Conservation (phyloP, 768 basidiomycete genomes). For the Dictyophora rubrovolvata region DNA sequence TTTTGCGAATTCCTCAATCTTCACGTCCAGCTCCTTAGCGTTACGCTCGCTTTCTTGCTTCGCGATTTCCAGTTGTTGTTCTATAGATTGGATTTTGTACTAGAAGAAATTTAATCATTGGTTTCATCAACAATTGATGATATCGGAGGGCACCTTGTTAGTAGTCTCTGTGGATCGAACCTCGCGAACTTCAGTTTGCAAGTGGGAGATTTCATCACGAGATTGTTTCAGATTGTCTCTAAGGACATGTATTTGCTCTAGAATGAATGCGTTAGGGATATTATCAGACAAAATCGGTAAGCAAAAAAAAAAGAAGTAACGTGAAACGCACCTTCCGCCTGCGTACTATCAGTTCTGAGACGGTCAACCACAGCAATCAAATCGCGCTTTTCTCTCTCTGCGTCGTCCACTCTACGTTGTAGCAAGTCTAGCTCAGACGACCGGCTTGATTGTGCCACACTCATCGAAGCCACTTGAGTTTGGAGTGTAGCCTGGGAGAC, state of each 20-base stretch:
- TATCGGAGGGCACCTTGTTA: slow-evolving; percentile 43
- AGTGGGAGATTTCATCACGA: slow-evolving; percentile 56
- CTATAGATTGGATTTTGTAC: slow-evolving; percentile 80
- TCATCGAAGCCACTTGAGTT: slow-evolving; percentile 45
- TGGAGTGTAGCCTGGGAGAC: slow-evolving; percentile 38
- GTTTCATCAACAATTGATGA: not conserved
- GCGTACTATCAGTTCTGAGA: slow-evolving; percentile 62
- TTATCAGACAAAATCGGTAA: slow-evolving; percentile 6
- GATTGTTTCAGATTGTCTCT: slow-evolving; percentile 63
- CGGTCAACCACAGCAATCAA: slow-evolving; percentile 75
- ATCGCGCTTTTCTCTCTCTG: slow-evolving; percentile 85
- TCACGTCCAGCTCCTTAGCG: slow-evolving; percentile 53
- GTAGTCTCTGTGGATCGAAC: slow-evolving; percentile 67
- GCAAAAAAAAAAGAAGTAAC: slow-evolving; percentile 1
- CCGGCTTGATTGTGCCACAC: slow-evolving; percentile 50
- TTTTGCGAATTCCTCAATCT: slow-evolving; percentile 75
- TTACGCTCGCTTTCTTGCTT: slow-evolving; percentile 68
- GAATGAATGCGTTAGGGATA: not conserved
- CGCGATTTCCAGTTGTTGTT: slow-evolving; percentile 71
- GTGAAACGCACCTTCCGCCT: slow-evolving; percentile 56
- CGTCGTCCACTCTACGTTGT: slow-evolving; percentile 55
- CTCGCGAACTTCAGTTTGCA: slow-evolving; percentile 64
- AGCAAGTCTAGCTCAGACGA: slow-evolving; percentile 50
- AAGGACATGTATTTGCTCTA: slow-evolving; percentile 65
- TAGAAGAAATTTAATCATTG: slow-evolving; percentile 20